Evolutionary conservation across 352 stramenopile species (phyloP).

Genomic region (Globisporangium orthogonon): DNA sequence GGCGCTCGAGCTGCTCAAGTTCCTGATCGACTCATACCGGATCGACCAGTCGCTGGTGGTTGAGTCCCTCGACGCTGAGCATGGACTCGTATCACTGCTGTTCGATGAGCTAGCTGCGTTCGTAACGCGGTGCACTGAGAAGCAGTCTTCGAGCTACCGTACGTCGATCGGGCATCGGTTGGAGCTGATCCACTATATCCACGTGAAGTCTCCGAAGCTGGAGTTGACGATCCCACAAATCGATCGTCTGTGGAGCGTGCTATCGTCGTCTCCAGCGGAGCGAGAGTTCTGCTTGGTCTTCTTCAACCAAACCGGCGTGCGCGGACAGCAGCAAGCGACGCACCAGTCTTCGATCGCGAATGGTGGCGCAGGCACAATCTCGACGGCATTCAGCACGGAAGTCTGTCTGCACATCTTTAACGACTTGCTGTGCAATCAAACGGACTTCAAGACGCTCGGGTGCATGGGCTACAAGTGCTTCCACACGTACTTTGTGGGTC

Average conservation of each 20-base stretch:
- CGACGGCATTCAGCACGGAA: slow-evolving; percentile 64
- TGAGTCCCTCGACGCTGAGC: slow-evolving; percentile 66
- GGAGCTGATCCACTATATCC: slow-evolving; percentile 84
- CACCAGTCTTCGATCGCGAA: slow-evolving; percentile 11
- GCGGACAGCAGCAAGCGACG: slow-evolving; percentile 24
- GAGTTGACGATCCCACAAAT: slow-evolving; percentile 74
- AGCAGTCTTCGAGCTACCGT: slow-evolving; percentile 45
- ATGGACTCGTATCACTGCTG: slow-evolving; percentile 63
- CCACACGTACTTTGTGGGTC: slow-evolving; percentile 76
- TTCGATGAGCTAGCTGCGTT: slow-evolving; percentile 85
- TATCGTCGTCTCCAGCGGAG: slow-evolving; percentile 71
- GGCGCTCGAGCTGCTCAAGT: slow-evolving; percentile 77
- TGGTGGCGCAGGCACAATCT: slow-evolving; percentile 34
- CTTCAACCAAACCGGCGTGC: slow-evolving; percentile 77
- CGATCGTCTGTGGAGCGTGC: slow-evolving; percentile 61
- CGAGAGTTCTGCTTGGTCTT: slow-evolving; percentile 80
- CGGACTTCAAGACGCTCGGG: slow-evolving; percentile 64
- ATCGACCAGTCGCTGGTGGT: slow-evolving; percentile 60
- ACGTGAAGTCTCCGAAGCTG: slow-evolving; percentile 72
- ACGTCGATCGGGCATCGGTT: slow-evolving; percentile 76
- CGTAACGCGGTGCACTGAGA: slow-evolving; percentile 47
- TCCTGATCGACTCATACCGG: slow-evolving; percentile 83
- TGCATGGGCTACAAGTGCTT: slow-evolving; percentile 84
- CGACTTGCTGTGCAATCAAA: slow-evolving; percentile 73
- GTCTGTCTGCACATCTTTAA: slow-evolving; percentile 83